Evolutionary conservation across 2,329 filamentous ascomycete genomes (phyloP), one percentile per base, ranked within the genome.

Genomic region (Trichoderma arundinaceum): DNA sequence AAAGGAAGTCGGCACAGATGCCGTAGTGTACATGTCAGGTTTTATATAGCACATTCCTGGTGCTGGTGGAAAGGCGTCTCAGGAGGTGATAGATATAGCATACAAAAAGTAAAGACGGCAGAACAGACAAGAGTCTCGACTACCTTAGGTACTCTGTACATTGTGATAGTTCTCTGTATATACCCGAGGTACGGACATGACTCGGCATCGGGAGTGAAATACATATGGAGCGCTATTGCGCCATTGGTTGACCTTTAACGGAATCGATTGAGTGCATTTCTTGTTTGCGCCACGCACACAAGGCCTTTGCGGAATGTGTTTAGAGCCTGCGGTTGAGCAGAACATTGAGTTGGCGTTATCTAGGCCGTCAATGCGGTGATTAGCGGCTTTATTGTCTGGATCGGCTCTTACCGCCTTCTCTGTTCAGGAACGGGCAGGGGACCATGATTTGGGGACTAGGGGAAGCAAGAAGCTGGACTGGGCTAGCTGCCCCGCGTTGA

Each of bases 1-100:
- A 62, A 43, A 78, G 49, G 15, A 6, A 19, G 32, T 76, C 72
- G 49, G 49, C 49, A 38, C 4, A 19, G 35, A 17, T 19, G 49
- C 15, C 35, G 19, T 48, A 19, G 28, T 46, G 32, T 53, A 35
- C 13, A n/a, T 53, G 48, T 28, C n/a, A 32, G 5, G 17, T 48
- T 13, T 60, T 12, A 13, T 48, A n/a, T 39, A 10, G 10, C 2
- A 32, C 9, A 13, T 44, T n/a, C 8, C n/a, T 44, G n/a, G 38
- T 43, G 58, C 28, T n/a, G 22, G 4, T 33, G n/a, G 15, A 28
- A 13, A 22, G 17, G 22, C 33, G 33, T 43, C n/a, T 33, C 13
- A 13, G 56, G 41, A 33, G 13, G 28, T 12, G 3, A 35, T n/a
- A 9, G 13, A 28, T 49, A 1, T 17, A 49, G 33, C 33, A 43